phyloP scores from a whole-genome alignment of 768 basidiomycete genomes.

The Rhodotorula kratochvilovae region DNA sequence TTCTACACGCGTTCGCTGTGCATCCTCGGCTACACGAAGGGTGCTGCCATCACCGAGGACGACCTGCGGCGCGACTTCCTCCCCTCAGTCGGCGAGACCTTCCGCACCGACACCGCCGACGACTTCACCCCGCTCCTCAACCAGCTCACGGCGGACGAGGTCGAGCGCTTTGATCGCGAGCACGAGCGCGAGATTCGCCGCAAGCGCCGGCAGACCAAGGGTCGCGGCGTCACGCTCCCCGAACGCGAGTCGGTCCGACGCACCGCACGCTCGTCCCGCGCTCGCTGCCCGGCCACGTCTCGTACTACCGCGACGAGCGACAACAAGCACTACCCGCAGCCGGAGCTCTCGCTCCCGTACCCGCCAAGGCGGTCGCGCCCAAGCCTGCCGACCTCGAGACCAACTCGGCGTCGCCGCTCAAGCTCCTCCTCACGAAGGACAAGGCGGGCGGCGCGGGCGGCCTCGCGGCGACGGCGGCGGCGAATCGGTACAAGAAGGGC shows the following conservation, averaged over 20 bases:
- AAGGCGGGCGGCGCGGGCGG: conserved; percentile 42
- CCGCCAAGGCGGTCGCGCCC: conserved; percentile 34
- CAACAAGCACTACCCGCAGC: conserved; percentile 34
- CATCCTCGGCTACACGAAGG: conserved; percentile 81
- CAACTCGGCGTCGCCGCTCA: conserved; percentile 57
- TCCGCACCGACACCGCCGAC: conserved; percentile 70
- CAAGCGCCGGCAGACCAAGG: conserved; percentile 76
- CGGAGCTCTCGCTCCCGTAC: conserved; percentile 45
- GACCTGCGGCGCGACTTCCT: conserved; percentile 86
- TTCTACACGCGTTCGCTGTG: conserved; percentile 86
- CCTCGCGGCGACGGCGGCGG: conserved; percentile 53
- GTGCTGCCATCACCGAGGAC: conserved; percentile 73
- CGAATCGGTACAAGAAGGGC: conserved; percentile 6
- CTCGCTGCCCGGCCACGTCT: conserved; percentile 48
- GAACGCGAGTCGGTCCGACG: conserved; percentile 87
- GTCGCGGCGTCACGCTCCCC: conserved; percentile 73
- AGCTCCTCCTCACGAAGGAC: conserved; percentile 11
- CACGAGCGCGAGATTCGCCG: conserved; percentile 82
- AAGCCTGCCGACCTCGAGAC: conserved; percentile 50
- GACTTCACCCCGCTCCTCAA: conserved; percentile 83
- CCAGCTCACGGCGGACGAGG: conserved; percentile 79
- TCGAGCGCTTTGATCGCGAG: conserved; percentile 83
- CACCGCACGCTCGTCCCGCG: conserved; percentile 79
- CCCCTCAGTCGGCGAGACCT: conserved; percentile 64
- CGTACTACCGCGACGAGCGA: conserved; percentile 48